A percentile compares a stretch with the other conserved stretches of the same genome.
phyloP scores from a whole-genome alignment of 345 rosid species.

The Eucalyptus rudis region DNA sequence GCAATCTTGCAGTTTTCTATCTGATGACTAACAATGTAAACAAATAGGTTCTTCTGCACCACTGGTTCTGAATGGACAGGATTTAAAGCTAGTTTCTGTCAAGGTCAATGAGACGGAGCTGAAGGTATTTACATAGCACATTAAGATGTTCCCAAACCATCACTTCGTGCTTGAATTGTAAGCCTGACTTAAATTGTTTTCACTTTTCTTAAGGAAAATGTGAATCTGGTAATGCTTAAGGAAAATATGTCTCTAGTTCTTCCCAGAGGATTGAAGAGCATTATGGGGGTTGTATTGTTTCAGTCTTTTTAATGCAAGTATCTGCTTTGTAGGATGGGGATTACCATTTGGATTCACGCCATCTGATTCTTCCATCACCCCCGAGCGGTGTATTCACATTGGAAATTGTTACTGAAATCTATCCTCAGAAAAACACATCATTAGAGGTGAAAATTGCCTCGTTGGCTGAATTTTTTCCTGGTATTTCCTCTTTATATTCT shows the following conservation, averaged over 20 bases:
- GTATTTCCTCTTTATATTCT: not conserved
- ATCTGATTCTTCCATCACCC: conserved; percentile 54
- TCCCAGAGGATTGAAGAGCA: not conserved
- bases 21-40: not conserved
- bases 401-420: conserved; percentile 75
- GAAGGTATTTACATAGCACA: conserved; percentile 30
- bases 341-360: conserved; percentile 49
- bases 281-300: not conserved
- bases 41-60: conserved; percentile 56
- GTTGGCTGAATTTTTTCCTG: not conserved
- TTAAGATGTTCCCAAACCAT: not conserved
- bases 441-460: conserved; percentile 40
- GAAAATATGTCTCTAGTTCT: not conserved
- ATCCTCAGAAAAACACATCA: conserved; percentile 88
- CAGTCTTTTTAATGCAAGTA: not conserved
- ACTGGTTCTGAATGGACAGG: conserved; percentile 76
- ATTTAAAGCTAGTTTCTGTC: conserved; percentile 61
- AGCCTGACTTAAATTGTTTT: not conserved
- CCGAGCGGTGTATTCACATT: conserved; percentile 51
- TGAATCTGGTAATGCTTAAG: not conserved
- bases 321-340: conserved; percentile 41
- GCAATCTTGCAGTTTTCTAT: not conserved
- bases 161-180: not conserved
- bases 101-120: conserved; percentile 59
- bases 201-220: not conserved